phyloP scores from a whole-genome alignment of 2,329 filamentous ascomycete genomes.

The Arachnomyces sp. region DNA sequence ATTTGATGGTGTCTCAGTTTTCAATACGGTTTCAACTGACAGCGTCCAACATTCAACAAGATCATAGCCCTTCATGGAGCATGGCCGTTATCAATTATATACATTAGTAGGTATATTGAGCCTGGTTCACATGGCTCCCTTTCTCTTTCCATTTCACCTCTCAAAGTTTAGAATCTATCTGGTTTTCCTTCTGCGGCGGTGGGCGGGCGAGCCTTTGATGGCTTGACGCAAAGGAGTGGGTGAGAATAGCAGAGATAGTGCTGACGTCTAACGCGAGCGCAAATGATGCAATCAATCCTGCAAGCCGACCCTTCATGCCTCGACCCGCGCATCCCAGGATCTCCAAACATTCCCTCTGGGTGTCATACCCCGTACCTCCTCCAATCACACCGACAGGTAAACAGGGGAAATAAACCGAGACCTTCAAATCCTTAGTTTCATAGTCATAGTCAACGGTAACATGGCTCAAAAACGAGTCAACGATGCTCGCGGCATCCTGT shows the following conservation, averaged over 20 bases:
- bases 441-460: constrained; percentile 15
- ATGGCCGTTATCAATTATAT: too few relatives aligned
- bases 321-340: constrained; percentile 17
- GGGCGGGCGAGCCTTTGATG: constrained; percentile 9
- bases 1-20: too few relatives aligned
- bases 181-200: too few relatives aligned
- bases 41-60: too few relatives aligned
- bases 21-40: too few relatives aligned
- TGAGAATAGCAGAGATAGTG: constrained; percentile 14
- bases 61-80: too few relatives aligned
- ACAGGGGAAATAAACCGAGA: constrained; percentile 20
- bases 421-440: constrained; percentile 13
- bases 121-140: too few relatives aligned
- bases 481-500: constrained; percentile 16
- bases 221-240: constrained; percentile 16
- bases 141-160: too few relatives aligned
- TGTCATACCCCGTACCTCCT: constrained; percentile 18
- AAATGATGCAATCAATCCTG: constrained; percentile 20
- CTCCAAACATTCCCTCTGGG: constrained; percentile 19
- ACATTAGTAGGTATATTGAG: too few relatives aligned
- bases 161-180: too few relatives aligned
- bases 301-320: constrained; percentile 18
- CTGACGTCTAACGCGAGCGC: constrained; percentile 20
- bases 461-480: constrained; percentile 17
- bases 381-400: constrained; percentile 20